Base-by-base conservation (phyloP, 371 early-diverging fungal genomes). In the Mucor sp. region DNA sequence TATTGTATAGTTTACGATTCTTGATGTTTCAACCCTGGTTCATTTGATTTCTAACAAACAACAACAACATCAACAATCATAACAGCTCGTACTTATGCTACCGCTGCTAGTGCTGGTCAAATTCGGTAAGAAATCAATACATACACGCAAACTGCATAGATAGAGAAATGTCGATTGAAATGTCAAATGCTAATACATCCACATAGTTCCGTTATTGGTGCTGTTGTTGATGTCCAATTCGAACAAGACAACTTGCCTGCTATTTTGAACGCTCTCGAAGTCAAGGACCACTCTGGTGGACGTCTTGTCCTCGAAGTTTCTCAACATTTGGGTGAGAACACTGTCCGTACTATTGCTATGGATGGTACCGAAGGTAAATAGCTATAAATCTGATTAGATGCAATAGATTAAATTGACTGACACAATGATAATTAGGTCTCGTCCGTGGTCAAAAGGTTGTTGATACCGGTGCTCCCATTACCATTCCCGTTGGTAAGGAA, bases 291-390 rank as follows among this genome's bases (percentile, higher is more conserved):
- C 81, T 67, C 82, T 63, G 87, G 88, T 74, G 80, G 85, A 59
- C 94, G 97, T 76, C 89, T 98, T 70, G 98, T 98, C 64, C 91
- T 98, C 32, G 97, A 98, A 85, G 98, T 98, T 43, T 82, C 97
- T 66, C 97, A 97, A 85, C 98, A 98, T 80, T 87, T 97, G 84
- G 97, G 97, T 78, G 97, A 98, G 83, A 95, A 96, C 97, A 33
- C 33, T 33, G 33, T 33, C 33, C 33, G 33, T 33, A 33, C 33
- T 7, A 33, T 33, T 33, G 33, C 98, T 83, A 97, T 97, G 98
- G 98, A 97, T 88, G 98, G 95, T 82, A 95, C 94, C 63, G 75
- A 78, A 69, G 78, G 74, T 77, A 70, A 59, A n/a, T n/a, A n/a
- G 55, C 25, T 21, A 21, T 19, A 33, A 1, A 1, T 33, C 8